Base-by-base conservation (phyloP, 148 eudicot genomes). In the Dianthus caryophyllus region DNA sequence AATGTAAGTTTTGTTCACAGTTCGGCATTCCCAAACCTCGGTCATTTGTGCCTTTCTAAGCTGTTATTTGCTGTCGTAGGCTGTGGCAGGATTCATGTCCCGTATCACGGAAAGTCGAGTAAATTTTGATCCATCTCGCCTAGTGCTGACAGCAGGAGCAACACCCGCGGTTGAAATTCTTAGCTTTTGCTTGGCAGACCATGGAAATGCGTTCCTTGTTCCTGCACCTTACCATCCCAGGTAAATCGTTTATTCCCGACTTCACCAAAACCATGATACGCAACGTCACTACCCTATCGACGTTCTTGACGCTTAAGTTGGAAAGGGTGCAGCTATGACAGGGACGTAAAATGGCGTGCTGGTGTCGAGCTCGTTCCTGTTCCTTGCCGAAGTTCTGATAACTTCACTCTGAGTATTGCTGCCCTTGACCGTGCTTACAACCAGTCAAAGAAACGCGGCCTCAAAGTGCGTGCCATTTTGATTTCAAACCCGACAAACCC, bases 321-420 rank as follows among this genome's bases (percentile, higher is more conserved):
- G 43, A 71, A 50, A 30, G 21, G 14, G 47, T 80, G 63, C 82
- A 93, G 98, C 50, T 85, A 85, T 60, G 96, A 87, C 71, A 85
- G 89, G 82, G 94, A 89, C 65, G 70, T 93, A 22, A 89, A 89
- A 75, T 93, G 94, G 89, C 85, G 98, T 57, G 80, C 87, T 11
- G 96, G 98, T 12, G 98, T 87, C 31, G 98, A 93, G 76, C 79
- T 89, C 48, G 78, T 93, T 69, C 94, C 91, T 0, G 89, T 93
- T 67, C 96, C 98, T 24, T 93, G 98, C 61, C 86, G 96, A 9
- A 93, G 98, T 78, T 77, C 98, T 39, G 98, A 93, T 73, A 80
- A 79, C 69, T 93, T 93, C 76, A 77, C 63, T 67, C 66, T 85
- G 44, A 87, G 82, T 64, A 77, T 73, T 46, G 76, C 80, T 22